A percentile compares a stretch with the other conserved stretches of the same genome.
Evolutionary conservation across 2,329 filamentous ascomycete genomes (phyloP).

Genomic region (Hypoxylon sp.): DNA sequence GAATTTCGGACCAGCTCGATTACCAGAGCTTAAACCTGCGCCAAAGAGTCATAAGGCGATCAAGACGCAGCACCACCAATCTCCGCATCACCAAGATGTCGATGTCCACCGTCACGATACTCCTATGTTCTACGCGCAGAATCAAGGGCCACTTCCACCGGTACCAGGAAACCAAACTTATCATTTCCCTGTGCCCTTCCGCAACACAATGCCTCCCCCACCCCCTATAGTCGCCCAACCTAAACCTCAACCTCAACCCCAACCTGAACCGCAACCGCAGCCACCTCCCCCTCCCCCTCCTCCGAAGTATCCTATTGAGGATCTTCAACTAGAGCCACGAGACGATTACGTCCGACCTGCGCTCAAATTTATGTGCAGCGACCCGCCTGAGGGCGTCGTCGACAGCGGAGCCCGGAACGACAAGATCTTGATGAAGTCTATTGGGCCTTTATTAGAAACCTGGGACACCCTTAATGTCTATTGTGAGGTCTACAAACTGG

Average conservation of each 20-base stretch:
- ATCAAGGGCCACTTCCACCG: conserved; percentile 59
- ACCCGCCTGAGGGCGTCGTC: conserved; percentile 69
- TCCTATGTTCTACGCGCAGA: conserved; percentile 55
- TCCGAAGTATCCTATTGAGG: conserved; percentile 96
- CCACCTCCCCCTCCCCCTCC: conserved; percentile 79
- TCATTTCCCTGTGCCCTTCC: conserved; percentile 62
- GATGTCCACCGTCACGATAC: conserved; percentile 59
- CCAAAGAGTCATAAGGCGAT: conserved; percentile 76
- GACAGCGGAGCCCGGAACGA: conserved; percentile 64
- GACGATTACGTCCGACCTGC: conserved; percentile 78
- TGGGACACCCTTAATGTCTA: conserved; percentile 99
- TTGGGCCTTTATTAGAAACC: conserved; percentile 88
- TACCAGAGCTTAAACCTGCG: conserved; percentile 82
- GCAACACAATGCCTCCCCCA: conserved; percentile 62
- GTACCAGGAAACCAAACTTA: conserved; percentile 63
- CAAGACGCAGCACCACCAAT: conserved; percentile 64
- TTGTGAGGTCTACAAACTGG: conserved; percentile 91
- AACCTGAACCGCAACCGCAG: conserved; percentile 57
- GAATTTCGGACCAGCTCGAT: conserved; percentile 66
- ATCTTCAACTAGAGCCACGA: conserved; percentile 83
- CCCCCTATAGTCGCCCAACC: conserved; percentile 58
- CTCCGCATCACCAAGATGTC: conserved; percentile 58
- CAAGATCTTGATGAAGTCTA: conserved; percentile 83
- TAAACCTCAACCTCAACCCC: conserved; percentile 73
- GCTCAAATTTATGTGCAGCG: conserved; percentile 81